Base-by-base conservation (phyloP, 805 yeast species). In the Yarrowia phangngaensis region DNA sequence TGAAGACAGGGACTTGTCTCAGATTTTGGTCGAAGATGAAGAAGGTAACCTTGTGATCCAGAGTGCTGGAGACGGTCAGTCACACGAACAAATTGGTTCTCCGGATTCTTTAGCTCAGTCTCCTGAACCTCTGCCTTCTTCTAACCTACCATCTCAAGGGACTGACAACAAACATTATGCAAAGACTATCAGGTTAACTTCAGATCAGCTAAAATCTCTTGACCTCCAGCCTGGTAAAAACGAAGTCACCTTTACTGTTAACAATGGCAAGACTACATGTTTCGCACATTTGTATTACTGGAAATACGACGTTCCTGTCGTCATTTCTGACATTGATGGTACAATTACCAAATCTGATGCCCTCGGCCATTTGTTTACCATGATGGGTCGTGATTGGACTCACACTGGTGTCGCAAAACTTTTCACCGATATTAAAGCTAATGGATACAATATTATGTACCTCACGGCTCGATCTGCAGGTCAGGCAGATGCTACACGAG, bases 321-420 rank as follows among this genome's bases (percentile, higher is more conserved):
- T 92, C 6, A 90, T 92, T 19, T 86, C 96, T 7, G 98, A 92
- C 67, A 92, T 92, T 52, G 98, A 92, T 64, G 98, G 98, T 13
- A 92, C 98, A 1, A 92, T 92, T 56, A 92, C 98, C 13, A 89
- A 88, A 65, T 88, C 97, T 0, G 98, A 92, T 68, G 98, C 98
- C 0, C 70, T 92, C 59, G 98, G 98, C 3, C 98, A 92, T 65
- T 90, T 92, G 2, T 70, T 92, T 64, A 88, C 92, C 13, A 80
- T 90, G 79, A 70, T 92, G 27, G 98, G 98, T 4, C 77, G 87
- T 57, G 98, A 92, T 68, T 92, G 98, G 98, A 92, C 98, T 0
- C 98, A 92, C 63, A 77, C 80, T 2, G 98, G 98, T 23, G 98
- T 92, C 30, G 95, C 97, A 2, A 80, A 81, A 59, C 68, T 92